A percentile compares a stretch with the other conserved stretches of the same genome.
Evolutionary conservation across 169 alveolate species (phyloP).

Genomic region (Plasmodium inui): DNA sequence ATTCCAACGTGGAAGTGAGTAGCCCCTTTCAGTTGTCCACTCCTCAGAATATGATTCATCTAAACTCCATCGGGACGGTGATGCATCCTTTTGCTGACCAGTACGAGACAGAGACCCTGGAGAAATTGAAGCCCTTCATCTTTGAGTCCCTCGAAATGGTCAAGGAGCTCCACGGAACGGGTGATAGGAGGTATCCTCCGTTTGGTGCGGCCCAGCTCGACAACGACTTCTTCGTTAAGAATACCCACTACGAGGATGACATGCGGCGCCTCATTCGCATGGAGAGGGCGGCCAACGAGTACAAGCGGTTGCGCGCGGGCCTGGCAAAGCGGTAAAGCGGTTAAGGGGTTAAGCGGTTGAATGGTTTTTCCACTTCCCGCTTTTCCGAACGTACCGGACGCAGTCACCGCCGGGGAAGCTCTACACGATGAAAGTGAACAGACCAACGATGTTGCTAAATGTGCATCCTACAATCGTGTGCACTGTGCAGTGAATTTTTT

Average conservation of each 20-base stretch:
- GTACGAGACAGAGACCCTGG: conserved; percentile 33
- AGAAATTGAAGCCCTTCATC: conserved; percentile 51
- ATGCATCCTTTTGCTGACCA: background rate
- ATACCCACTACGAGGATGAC: conserved; percentile 31
- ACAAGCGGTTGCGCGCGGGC: background rate
- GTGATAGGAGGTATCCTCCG: background rate
- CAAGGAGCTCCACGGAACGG: conserved; percentile 35
- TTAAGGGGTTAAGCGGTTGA: no score
- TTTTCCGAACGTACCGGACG: background rate
- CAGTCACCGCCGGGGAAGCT: background rate
- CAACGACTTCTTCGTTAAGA: conserved; percentile 42
- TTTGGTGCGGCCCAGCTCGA: conserved; percentile 9
- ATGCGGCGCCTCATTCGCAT: conserved; percentile 18
- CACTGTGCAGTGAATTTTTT: background rate
- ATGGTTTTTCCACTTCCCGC: background rate
- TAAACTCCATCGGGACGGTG: conserved; percentile 44
- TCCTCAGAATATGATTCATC: conserved; percentile 45
- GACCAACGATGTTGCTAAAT: background rate
- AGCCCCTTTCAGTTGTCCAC: conserved; percentile 15
- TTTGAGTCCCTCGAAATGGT: conserved; percentile 45
- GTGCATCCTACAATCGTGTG: background rate
- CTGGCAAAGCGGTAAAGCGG: background rate
- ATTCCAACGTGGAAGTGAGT: background rate
- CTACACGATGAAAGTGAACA: background rate
- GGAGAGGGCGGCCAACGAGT: conserved; percentile 24